phyloP scores from a whole-genome alignment of 2,329 filamentous ascomycete genomes.

The Aureobasidium sp. region DNA sequence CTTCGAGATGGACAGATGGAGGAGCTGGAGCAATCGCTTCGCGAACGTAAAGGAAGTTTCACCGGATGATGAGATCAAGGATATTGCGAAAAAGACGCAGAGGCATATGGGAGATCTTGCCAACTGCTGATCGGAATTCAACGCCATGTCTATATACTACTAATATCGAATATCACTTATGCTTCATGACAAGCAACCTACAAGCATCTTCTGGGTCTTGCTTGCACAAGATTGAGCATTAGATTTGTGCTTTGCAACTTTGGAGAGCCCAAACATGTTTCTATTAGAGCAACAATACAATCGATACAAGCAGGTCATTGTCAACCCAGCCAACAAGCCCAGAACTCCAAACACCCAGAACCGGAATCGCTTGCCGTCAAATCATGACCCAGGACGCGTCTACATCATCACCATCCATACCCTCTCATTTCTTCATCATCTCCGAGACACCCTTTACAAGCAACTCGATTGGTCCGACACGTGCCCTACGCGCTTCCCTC shows the following conservation, averaged over 20 bases:
- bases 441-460: neutral
- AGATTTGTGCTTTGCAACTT: too few species aligned
- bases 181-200: neutral
- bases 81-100: constrained; percentile 3
- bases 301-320: too few species aligned
- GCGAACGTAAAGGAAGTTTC: constrained; percentile 2
- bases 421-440: neutral
- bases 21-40: constrained; percentile 23
- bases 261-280: too few species aligned
- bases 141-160: too few species aligned
- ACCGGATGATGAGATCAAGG: neutral
- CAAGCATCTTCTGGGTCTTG: too few species aligned
- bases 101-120: constrained; percentile 2
- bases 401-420: neutral
- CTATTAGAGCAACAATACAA: too few species aligned
- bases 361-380: too few species aligned
- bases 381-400: neutral
- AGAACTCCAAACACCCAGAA: too few species aligned
- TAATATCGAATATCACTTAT: too few species aligned
- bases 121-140: neutral
- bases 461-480: neutral
- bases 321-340: too few species aligned
- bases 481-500: neutral
- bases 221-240: too few species aligned
- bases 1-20: constrained; percentile 25